Evolutionary conservation across 164 flowering plant species (phyloP), one percentile per base, ranked within the genome.

Genomic region (Berberis thunbergii): DNA sequence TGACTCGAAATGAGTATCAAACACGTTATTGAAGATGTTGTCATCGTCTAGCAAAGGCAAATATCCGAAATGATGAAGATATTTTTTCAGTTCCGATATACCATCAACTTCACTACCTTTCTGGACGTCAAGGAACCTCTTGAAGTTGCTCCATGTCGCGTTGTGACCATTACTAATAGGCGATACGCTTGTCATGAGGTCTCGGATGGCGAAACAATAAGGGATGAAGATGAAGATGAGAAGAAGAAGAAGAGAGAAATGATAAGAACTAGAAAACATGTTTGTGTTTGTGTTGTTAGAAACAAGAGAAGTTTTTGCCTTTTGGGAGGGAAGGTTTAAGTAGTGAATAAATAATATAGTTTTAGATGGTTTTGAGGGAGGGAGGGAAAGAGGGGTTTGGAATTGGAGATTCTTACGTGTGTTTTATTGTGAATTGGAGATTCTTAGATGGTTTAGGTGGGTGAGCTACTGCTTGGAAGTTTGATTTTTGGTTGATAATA

Each of bases 21-120:
- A 84, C 6, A 38, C 38, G 58, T 83, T 77, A 26, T 26, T 26
- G 26, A 26, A 26, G 26, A 26, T 26, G 40, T 82, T 76, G 67
- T 78, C 69, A 39, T 79, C 76, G 41, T 43, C 63, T 9, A 54
- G 50, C 0, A 49, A 2, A 0, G 75, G 43, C 48, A 82, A 68
- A 61, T 87, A 87, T 0, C 95, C 90, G 68, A 84, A 85, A 0
- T 69, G 77, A 40, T 71, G 69, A 45, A 83, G 71, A 70, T 84
- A 81, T 3, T 61, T 74, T 68, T 86, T 86, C 41, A 86, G 76
- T 57, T 83, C 72, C 2, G 84, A 75, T 46, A 84, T 65, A 46
- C 85, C 83, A 55, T n/a, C 43, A 62, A 78, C 64, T 13, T 66
- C 70, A 74, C 65, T 74, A 9, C 84, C 88, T 42, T 45, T 76